Evolutionary conservation across 2,329 filamentous ascomycete genomes (phyloP).

Genomic region (Exutisphaerella laricina): DNA sequence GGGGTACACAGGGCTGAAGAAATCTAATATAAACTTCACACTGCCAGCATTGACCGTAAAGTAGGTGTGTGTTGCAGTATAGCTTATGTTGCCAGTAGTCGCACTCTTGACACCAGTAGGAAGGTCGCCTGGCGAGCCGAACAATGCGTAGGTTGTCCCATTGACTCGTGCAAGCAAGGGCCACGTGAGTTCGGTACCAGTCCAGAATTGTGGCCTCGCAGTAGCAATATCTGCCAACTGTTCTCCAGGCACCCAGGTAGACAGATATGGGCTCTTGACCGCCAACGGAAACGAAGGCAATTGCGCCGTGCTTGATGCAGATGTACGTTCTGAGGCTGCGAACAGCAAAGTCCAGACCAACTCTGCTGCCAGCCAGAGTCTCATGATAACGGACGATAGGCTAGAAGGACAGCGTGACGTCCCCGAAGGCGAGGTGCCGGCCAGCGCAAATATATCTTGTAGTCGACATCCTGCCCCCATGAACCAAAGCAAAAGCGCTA

Average conservation of each 20-base stretch:
- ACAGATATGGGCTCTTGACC: slow-evolving; percentile 32
- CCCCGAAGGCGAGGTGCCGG: slow-evolving; percentile 1
- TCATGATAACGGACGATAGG: slow-evolving; percentile 12
- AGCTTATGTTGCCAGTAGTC: slow-evolving; percentile 23
- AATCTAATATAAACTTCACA: slow-evolving; percentile 30
- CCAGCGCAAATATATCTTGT: slow-evolving; percentile 12
- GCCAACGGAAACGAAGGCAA: slow-evolving; percentile 27
- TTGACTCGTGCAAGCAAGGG: slow-evolving; percentile 32
- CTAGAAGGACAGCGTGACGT: slow-evolving; percentile 3
- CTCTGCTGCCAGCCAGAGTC: slow-evolving; percentile 5
- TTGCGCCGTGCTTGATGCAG: slow-evolving; percentile 6
- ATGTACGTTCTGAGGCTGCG: slow-evolving; percentile 1
- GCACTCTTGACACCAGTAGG: slow-evolving; percentile 17
- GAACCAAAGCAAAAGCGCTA: slow-evolving; percentile 5
- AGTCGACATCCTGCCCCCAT: slow-evolving; percentile 7
- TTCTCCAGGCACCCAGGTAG: slow-evolving; percentile 33
- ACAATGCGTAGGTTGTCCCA: slow-evolving; percentile 29
- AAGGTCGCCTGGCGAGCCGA: slow-evolving; percentile 26
- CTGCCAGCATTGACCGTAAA: slow-evolving; percentile 27
- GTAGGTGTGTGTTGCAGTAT: slow-evolving; percentile 32
- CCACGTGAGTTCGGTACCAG: slow-evolving; percentile 33
- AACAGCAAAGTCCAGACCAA: slow-evolving; percentile 6
- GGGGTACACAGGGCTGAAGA: slow-evolving; percentile 34
- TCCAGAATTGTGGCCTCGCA: slow-evolving; percentile 33
- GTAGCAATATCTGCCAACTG: slow-evolving; percentile 23